phyloP scores from a whole-genome alignment of 805 yeast genomes.

The Ogataea philodendri region DNA sequence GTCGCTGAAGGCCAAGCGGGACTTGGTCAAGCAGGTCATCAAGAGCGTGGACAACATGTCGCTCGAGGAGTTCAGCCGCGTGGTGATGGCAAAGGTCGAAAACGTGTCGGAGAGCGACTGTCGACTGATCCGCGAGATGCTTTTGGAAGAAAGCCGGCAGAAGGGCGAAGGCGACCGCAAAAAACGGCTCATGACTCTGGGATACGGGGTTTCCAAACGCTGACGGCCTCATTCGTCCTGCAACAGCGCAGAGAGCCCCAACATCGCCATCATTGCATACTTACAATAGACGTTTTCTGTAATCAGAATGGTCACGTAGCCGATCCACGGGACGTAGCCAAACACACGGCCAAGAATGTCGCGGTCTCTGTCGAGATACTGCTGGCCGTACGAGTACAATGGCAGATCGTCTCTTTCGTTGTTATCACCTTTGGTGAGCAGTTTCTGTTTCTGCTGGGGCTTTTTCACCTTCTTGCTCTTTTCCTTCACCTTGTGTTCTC shows the following conservation, averaged over 20 bases:
- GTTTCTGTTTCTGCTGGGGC: conserved; percentile 16
- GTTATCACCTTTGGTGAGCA: conserved; percentile 95
- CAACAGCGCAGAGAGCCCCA: conserved; percentile 69
- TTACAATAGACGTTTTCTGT: conserved; percentile 87
- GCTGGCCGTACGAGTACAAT: conserved; percentile 72
- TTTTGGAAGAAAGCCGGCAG: conserved; percentile 18
- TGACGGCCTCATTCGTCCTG: conserved; percentile 43
- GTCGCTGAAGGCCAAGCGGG: conserved; percentile 54
- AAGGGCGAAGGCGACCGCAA: conserved; percentile 14
- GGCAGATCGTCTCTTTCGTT: conserved; percentile 89
- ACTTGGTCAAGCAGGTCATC: conserved; percentile 52
- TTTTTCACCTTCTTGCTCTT: conserved; percentile 17
- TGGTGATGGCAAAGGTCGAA: conserved; percentile 14
- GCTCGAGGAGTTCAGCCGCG: conserved; percentile 13
- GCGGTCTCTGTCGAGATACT: conserved; percentile 67
- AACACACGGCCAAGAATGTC: conserved; percentile 92
- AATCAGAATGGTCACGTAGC: conserved; percentile 86
- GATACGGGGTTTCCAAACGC: conserved; percentile 26
- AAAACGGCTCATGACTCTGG: conserved; percentile 25
- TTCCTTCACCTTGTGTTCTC: conserved; percentile 62
- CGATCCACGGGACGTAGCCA: conserved; percentile 85
- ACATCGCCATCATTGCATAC: conserved; percentile 68
- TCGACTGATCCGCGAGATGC: conserved; percentile 19
- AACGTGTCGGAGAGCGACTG: conserved; percentile 19
- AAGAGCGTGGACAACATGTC: conserved; percentile 28